Evolutionary conservation across 768 basidiomycete genomes (phyloP).

Genomic region (Boletus fagicola): DNA sequence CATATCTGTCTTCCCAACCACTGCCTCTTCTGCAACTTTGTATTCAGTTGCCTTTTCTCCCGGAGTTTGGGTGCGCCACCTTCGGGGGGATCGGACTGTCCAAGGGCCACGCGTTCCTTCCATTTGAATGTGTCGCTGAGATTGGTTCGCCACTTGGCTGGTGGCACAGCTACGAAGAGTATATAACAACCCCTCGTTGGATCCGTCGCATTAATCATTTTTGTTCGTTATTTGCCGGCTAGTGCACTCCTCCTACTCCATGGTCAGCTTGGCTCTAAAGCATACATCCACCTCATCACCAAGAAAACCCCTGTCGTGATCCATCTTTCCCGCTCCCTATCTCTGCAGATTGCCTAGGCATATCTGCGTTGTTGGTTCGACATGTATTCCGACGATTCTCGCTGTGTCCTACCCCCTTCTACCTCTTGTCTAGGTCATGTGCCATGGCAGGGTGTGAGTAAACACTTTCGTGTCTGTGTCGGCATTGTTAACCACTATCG

Average conservation of each 20-base stretch:
- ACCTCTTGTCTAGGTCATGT: background rate
- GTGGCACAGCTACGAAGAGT: no score
- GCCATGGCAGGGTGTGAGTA: slow-evolving; percentile 9
- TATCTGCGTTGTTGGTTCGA: background rate
- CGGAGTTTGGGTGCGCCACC: background rate
- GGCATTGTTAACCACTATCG: background rate
- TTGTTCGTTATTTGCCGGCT: background rate
- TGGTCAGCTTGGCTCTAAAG: background rate
- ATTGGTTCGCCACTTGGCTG: no score
- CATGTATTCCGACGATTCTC: background rate
- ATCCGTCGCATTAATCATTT: background rate
- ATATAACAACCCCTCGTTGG: no score
- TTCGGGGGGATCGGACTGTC: background rate
- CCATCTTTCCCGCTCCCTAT: background rate
- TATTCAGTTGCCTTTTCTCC: background rate
- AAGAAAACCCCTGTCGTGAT: background rate
- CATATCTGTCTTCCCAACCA: no score
- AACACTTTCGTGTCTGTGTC: background rate
- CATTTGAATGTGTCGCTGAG: background rate
- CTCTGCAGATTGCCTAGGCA: background rate
- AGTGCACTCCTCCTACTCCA: background rate
- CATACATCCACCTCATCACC: background rate
- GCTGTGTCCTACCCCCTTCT: background rate
- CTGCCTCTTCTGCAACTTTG: background rate
- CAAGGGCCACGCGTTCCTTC: background rate